Base-by-base conservation (phyloP, 2,329 filamentous ascomycete genomes). In the Apiospora koreana region DNA sequence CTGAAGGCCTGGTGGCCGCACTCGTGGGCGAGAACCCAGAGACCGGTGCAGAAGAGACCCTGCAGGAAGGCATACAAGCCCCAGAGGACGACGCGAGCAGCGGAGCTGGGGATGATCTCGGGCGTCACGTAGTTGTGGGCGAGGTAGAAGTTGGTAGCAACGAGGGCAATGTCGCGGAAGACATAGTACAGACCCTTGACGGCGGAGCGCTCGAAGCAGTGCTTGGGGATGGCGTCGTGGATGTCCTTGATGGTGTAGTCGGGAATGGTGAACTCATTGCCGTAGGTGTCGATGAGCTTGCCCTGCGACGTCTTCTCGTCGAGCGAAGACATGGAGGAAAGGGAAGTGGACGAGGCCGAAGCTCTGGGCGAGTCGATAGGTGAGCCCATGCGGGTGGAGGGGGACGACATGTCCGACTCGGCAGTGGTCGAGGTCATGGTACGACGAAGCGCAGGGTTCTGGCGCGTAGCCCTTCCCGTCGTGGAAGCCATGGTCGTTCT, bases 171-270 rank as follows among this genome's bases (percentile, higher is more conserved):
- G 83, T 99, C 96, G 73, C 95, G 91, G 78, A 90, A 88, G 77
- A 98, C 95, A 83, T 98, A 98, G 78, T 81, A 84, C 80, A 98
- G 86, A 75, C 95, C 92, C 74, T 85, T 90, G 74, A 89, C 80
- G 72, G 89, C 93, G 65, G 94, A 97, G 72, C 96, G 92, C 86
- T 98, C 88, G 83, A 93, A 98, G 89, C 96, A 99, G 88, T 98
- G 96, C 83, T 95, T 94, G 74, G 96, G 96, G 76, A 99, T 99
- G 81, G 96, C 96, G 84, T 97, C 93, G 79, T 94, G 92, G 80
- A 99, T 95, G 80, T 99, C 90, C 87, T 97, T 97, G 88, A 99
- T 97, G 80, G 94, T 97, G 86, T 93, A 99, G 84, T 98, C 92
- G 75, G 96, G 96, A 70, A 97, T 88, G 82, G 94, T 87, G 86